phyloP scores from a whole-genome alignment of 2,329 filamentous ascomycete species.

The Clonostachys solani region DNA sequence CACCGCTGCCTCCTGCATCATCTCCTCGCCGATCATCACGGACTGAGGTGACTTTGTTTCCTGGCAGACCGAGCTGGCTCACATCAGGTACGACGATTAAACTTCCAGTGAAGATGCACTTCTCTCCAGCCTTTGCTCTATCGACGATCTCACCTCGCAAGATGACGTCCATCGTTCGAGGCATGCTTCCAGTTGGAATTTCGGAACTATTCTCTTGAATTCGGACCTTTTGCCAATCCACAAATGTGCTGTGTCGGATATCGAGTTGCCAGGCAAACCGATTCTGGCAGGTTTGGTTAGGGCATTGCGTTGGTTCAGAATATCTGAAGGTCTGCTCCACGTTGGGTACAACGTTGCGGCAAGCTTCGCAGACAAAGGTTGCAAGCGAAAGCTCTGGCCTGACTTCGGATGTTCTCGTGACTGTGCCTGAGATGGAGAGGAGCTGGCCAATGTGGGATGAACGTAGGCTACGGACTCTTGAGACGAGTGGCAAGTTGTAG shows the following conservation, averaged over 20 bases:
- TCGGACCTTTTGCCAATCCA: constrained; percentile 98
- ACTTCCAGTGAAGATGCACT: constrained; percentile 95
- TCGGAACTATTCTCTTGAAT: constrained; percentile 98
- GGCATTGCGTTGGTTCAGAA: constrained; percentile 93
- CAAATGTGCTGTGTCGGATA: constrained; percentile 93
- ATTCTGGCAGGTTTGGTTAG: constrained; percentile 83
- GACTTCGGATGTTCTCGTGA: constrained; percentile 95
- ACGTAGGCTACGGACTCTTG: constrained; percentile 78
- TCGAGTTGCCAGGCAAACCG: constrained; percentile 93
- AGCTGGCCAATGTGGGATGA: constrained; percentile 90
- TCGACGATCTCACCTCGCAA: constrained; percentile 96
- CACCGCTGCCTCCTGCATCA: constrained; percentile 79
- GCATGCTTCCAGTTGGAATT: constrained; percentile 98
- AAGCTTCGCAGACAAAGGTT: constrained; percentile 88
- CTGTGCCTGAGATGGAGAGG: constrained; percentile 92
- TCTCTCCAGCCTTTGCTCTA: constrained; percentile 93
- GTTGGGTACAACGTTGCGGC: constrained; percentile 79
- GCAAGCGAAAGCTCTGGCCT: constrained; percentile 88
- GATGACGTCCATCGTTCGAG: constrained; percentile 95
- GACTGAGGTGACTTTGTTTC: constrained; percentile 75
- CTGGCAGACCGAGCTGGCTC: constrained; percentile 88
- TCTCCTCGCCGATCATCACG: constrained; percentile 76
- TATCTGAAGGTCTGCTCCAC: constrained; percentile 98
- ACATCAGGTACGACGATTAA: constrained; percentile 96
- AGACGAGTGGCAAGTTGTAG: constrained; percentile 87